A percentile compares a stretch with the other conserved stretches of the same genome.
Conservation (phyloP, 2,329 filamentous ascomycete genomes). For the Curvularia sp. region DNA sequence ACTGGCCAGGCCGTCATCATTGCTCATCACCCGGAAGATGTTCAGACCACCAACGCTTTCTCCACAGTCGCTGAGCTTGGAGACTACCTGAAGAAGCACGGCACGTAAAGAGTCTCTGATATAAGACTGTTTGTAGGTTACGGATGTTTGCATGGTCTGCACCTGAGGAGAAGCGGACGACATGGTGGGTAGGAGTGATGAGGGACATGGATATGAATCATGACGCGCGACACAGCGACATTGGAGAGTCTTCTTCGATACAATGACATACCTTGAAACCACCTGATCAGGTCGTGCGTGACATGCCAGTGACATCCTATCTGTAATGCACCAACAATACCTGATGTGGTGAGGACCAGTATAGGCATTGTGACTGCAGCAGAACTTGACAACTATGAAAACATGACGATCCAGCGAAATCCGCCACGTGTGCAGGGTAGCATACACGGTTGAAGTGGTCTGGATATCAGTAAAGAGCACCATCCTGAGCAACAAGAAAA, state of each 20-base stretch:
- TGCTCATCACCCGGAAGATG: constrained; percentile 79
- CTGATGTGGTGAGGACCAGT: too few relatives aligned
- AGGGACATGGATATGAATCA: constrained; percentile 21
- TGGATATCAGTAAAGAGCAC: too few relatives aligned
- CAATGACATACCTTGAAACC: constrained; percentile 23
- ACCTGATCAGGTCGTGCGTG: not conserved
- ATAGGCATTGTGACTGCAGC: too few relatives aligned
- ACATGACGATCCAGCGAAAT: too few relatives aligned
- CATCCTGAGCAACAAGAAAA: too few relatives aligned
- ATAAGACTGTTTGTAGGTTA: constrained; percentile 45
- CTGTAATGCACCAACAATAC: too few relatives aligned
- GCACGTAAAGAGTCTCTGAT: constrained; percentile 66
- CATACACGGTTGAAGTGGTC: too few relatives aligned
- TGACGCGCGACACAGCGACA: constrained; percentile 19
- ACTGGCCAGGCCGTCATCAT: constrained; percentile 88
- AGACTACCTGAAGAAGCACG: constrained; percentile 81
- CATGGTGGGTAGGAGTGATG: constrained; percentile 12
- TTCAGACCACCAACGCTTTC: constrained; percentile 77
- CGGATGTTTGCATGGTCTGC: constrained; percentile 48
- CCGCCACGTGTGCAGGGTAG: too few relatives aligned
- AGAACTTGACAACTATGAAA: not conserved
- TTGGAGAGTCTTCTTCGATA: constrained; percentile 18
- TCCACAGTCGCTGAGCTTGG: constrained; percentile 82
- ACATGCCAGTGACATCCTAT: too few relatives aligned
- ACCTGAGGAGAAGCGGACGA: constrained; percentile 15